Percentiles rank a stretch among this genome's conserved stretches.
phyloP scores from a whole-genome alignment of 441 rosid species.

The Erysimum cheiri region DNA sequence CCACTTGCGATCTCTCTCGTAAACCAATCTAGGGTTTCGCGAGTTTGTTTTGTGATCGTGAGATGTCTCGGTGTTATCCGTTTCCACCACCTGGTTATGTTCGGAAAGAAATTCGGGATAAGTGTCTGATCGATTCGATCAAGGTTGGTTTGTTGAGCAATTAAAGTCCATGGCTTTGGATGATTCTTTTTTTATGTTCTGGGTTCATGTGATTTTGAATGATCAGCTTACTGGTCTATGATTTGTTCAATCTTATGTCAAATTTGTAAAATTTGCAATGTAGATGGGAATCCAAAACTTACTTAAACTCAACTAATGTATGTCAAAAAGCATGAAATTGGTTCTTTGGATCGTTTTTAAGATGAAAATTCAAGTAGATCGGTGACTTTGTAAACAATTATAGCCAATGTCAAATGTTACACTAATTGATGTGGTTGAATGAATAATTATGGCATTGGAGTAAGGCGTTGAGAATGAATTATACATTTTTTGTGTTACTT shows the following conservation, averaged over 20 bases:
- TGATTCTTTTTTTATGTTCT: conserved; percentile 5
- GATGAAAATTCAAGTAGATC: neutral
- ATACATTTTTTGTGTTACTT: neutral
- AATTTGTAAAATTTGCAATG: neutral
- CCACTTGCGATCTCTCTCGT: conserved; percentile 16
- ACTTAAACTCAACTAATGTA: neutral
- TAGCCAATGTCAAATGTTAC: neutral
- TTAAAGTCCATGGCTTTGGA: conserved; percentile 28
- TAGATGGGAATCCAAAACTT: neutral
- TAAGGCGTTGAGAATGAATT: neutral
- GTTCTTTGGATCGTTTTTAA: neutral
- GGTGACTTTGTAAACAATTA: neutral
- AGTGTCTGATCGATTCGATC: conserved; percentile 60
- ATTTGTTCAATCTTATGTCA: neutral
- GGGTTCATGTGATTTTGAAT: conserved; percentile 25
- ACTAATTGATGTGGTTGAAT: neutral
- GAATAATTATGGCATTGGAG: neutral
- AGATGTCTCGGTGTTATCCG: conserved; percentile 70
- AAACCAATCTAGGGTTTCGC: conserved; percentile 40
- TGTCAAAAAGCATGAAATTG: neutral
- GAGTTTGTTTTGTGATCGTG: conserved; percentile 6
- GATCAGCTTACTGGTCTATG: conserved; percentile 28
- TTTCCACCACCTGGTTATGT: conserved; percentile 62
- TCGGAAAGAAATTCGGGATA: conserved; percentile 50
- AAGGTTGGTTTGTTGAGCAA: conserved; percentile 51